phyloP scores from a whole-genome alignment of 441 rosid species.

The Euphorbia schlechtendalii region DNA sequence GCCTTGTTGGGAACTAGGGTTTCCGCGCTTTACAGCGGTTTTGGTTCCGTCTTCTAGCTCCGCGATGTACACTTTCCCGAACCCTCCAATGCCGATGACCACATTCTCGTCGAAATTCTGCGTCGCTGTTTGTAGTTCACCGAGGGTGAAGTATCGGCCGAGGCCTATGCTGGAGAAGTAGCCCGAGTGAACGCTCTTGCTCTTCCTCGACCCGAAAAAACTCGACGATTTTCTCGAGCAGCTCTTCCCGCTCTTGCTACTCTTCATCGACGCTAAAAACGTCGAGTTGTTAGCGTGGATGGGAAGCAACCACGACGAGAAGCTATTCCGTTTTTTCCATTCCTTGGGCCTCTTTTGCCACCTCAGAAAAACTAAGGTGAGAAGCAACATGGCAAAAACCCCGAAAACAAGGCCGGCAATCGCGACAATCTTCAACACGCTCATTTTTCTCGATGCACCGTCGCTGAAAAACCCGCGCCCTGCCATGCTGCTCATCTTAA shows the following conservation, averaged over 20 bases:
- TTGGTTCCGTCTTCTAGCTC: slow-evolving; percentile 58
- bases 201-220: slow-evolving; percentile 43
- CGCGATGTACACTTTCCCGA: slow-evolving; percentile 75
- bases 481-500: slow-evolving; percentile 67
- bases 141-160: slow-evolving; percentile 59
- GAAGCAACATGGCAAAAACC: slow-evolving; percentile 60
- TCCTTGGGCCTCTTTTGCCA: slow-evolving; percentile 64
- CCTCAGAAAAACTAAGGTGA: slow-evolving; percentile 53
- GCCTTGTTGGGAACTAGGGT: slow-evolving; percentile 73
- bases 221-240: slow-evolving; percentile 46
- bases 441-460: slow-evolving; percentile 30
- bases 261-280: slow-evolving; percentile 21
- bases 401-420: slow-evolving; percentile 67
- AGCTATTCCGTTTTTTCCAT: slow-evolving; percentile 52
- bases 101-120: slow-evolving; percentile 56
- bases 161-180: slow-evolving; percentile 52
- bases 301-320: slow-evolving; percentile 74
- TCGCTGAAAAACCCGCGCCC: slow-evolving; percentile 56
- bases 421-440: slow-evolving; percentile 45
- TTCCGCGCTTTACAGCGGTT: slow-evolving; percentile 74
- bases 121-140: slow-evolving; percentile 66
- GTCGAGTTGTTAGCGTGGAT: slow-evolving; percentile 43
- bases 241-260: slow-evolving; percentile 30
- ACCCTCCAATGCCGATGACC: slow-evolving; percentile 81
- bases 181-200: slow-evolving; percentile 46